Evolutionary conservation across 2,329 filamentous ascomycete species (phyloP).

Genomic region (Cladosporium sphaerospermum): DNA sequence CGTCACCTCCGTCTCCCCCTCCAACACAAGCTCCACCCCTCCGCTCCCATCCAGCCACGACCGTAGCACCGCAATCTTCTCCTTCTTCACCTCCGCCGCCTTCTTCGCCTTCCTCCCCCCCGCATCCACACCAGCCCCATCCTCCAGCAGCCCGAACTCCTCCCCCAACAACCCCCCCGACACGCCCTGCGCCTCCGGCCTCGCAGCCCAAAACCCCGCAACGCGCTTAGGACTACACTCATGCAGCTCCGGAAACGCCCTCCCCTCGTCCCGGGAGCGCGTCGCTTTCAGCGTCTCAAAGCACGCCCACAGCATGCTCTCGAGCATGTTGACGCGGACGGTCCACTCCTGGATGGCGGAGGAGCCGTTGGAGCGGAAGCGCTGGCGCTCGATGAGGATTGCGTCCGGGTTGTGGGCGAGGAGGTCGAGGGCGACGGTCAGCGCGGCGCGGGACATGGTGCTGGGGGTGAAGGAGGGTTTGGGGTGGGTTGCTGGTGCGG

Average conservation of each 20-base stretch:
- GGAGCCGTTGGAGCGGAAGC: conserved; percentile 58
- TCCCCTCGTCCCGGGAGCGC: no score
- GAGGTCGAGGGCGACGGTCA: conserved; percentile 47
- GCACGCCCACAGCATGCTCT: conserved; percentile 72
- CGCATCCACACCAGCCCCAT: not conserved
- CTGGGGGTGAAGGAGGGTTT: conserved; percentile 36
- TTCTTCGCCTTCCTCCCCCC: not conserved
- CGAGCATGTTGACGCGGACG: conserved; percentile 71
- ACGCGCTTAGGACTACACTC: conserved; percentile 52
- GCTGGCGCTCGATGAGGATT: conserved; percentile 63
- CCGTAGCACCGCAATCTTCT: conserved; percentile 59
- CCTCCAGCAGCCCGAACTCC: not conserved
- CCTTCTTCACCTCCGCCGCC: conserved; percentile 39
- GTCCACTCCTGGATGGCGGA: conserved; percentile 74
- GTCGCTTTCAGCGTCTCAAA: conserved; percentile 51
- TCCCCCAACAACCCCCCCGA: conserved; percentile 1
- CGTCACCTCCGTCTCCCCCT: conserved; percentile 31
- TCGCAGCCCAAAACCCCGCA: conserved; percentile 48
- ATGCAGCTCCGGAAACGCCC: conserved; percentile 33
- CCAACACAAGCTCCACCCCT: conserved; percentile 24
- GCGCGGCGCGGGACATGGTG: conserved; percentile 50
- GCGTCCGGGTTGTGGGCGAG: conserved; percentile 55
- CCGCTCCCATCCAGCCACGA: conserved; percentile 42
- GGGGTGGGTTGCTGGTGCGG: not conserved
- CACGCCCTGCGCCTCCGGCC: conserved; percentile 4